Conservation (phyloP, 352 stramenopile genomes). For the Pythium rhizo-oryzae region DNA sequence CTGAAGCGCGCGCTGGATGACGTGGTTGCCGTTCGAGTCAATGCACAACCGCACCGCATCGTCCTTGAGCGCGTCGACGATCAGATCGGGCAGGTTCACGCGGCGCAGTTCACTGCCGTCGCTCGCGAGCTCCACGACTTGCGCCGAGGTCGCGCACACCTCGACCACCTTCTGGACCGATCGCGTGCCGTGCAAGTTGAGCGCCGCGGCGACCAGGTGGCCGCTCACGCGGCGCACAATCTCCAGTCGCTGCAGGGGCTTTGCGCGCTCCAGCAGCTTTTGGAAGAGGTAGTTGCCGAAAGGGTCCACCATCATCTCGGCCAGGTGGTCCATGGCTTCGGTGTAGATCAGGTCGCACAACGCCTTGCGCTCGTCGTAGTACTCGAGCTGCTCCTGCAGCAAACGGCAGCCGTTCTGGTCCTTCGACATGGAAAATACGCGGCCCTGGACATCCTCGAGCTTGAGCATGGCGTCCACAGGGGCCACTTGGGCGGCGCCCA, state of each 20-base stretch:
- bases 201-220: conserved; percentile 94
- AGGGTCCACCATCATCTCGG: conserved; percentile 98
- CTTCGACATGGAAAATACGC: conserved; percentile 91
- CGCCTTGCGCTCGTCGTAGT: conserved; percentile 87
- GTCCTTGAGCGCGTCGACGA: conserved; percentile 94
- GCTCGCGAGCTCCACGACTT: conserved; percentile 58
- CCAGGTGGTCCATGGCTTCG: conserved; percentile 96
- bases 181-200: conserved; percentile 98
- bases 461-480: conserved; percentile 36
- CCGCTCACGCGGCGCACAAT: conserved; percentile 93
- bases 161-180: conserved; percentile 99
- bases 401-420: conserved; percentile 98
- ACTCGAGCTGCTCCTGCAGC: conserved; percentile 96
- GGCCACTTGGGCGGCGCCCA: not conserved
- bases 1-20: conserved; percentile 97
- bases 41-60: conserved; percentile 96
- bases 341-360: conserved; percentile 95
- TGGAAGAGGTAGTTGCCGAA: conserved; percentile 99
- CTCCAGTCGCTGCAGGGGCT: conserved; percentile 87
- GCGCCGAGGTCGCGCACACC: conserved; percentile 87
- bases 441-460: conserved; percentile 75
- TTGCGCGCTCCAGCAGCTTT: conserved; percentile 97
- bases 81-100: conserved; percentile 83
- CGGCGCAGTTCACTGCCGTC: conserved; percentile 41
- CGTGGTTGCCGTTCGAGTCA: conserved; percentile 98